These are phyloP conservation scores for Thelephora terrestris DNA, from an alignment of 1,284 basidiomycete species.

Conservation along the genomic window DNA sequence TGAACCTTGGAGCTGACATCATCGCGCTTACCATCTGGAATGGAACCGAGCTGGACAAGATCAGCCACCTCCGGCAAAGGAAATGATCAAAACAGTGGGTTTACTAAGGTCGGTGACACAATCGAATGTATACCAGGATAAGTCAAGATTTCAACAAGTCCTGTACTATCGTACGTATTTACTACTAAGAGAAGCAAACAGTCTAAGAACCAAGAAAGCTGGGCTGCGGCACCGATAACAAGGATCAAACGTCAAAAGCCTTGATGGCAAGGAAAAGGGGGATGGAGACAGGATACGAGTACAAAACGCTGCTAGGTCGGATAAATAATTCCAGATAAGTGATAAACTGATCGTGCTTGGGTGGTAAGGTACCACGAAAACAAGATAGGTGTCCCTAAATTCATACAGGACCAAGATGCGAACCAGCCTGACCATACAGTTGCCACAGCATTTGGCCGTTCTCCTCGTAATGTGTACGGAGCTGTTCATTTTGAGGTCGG, in stretches of 20 bases:
- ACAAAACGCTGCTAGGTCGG: neutral
- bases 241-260: neutral
- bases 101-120: too few relatives aligned
- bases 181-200: too few relatives aligned
- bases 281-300: neutral
- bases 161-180: too few relatives aligned
- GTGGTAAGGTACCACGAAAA: too few relatives aligned
- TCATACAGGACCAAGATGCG: neutral
- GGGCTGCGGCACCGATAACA: slow-evolving; percentile 1
- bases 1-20: slow-evolving; percentile 14
- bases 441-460: slow-evolving; percentile 11
- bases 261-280: neutral
- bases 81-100: too few relatives aligned
- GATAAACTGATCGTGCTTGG: too few relatives aligned
- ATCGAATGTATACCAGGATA: too few relatives aligned
- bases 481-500: slow-evolving; percentile 3
- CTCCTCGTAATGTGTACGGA: slow-evolving; percentile 11
- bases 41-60: slow-evolving; percentile 10
- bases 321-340: neutral
- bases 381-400: neutral
- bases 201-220: too few relatives aligned
- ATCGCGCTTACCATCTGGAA: slow-evolving; percentile 13
- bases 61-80: neutral
- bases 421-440: slow-evolving; percentile 4
- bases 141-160: too few relatives aligned